Conservation (phyloP, 2,329 filamentous ascomycete species). For the Thelonectria rubi region DNA sequence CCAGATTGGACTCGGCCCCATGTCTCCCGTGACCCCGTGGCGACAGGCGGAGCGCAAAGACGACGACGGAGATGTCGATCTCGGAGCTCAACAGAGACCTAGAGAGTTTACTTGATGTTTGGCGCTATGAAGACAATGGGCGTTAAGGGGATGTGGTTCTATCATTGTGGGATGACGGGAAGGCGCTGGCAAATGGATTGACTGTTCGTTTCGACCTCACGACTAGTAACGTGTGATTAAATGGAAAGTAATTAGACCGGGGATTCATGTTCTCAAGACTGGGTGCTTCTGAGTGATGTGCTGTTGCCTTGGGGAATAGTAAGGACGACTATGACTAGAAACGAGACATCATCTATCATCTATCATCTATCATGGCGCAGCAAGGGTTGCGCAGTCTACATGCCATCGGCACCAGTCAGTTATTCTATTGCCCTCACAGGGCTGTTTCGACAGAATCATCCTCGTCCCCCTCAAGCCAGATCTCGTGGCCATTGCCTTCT, state of each 20-base stretch:
- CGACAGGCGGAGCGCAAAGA: slow-evolving; percentile 39
- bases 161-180: slow-evolving; percentile 4
- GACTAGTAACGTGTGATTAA: slow-evolving; percentile 5
- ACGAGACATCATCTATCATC: neutral
- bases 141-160: slow-evolving; percentile 30
- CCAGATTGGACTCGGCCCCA: slow-evolving; percentile 42
- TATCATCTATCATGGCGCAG: neutral
- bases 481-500: slow-evolving; percentile 72
- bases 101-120: slow-evolving; percentile 45
- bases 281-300: too few relatives aligned
- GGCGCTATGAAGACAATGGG: slow-evolving; percentile 20
- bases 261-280: too few relatives aligned
- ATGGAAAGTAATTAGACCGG: neutral
- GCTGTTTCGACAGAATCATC: slow-evolving; percentile 43
- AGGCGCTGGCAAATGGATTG: neutral
- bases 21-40: slow-evolving; percentile 44
- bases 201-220: slow-evolving; percentile 1
- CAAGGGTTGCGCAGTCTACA: too few relatives aligned
- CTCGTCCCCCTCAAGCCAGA: slow-evolving; percentile 70
- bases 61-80: slow-evolving; percentile 45
- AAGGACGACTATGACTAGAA: neutral
- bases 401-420: too few relatives aligned
- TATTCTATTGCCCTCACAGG: neutral
- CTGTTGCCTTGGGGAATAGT: too few relatives aligned
- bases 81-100: slow-evolving; percentile 45